phyloP scores from a whole-genome alignment of 2,329 filamentous ascomycete species.

The Endoconidiophora polonica region DNA sequence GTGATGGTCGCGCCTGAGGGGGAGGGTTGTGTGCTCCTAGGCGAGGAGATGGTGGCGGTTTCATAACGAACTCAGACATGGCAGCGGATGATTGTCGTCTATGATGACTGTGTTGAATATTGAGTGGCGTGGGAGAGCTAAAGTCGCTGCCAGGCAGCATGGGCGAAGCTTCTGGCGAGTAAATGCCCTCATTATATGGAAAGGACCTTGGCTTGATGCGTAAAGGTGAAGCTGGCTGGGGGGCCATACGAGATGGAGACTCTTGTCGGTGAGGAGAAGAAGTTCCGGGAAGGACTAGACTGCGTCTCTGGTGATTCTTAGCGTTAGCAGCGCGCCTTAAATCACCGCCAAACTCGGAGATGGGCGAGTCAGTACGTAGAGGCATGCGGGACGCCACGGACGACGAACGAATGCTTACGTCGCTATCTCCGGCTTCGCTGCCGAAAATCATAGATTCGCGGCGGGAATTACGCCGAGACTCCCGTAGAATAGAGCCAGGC shows the following conservation, averaged over 20 bases:
- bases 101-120: slow-evolving; percentile 41
- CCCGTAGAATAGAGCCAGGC: slow-evolving; percentile 18
- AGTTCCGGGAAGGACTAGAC: slow-evolving; percentile 63
- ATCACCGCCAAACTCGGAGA: slow-evolving; percentile 59
- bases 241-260: slow-evolving; percentile 55
- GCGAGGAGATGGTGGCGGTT: slow-evolving; percentile 67
- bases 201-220: slow-evolving; percentile 66
- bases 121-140: slow-evolving; percentile 50
- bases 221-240: slow-evolving; percentile 64
- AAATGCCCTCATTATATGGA: slow-evolving; percentile 45
- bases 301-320: slow-evolving; percentile 70
- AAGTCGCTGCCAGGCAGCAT: slow-evolving; percentile 72
- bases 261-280: slow-evolving; percentile 72
- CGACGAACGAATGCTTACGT: slow-evolving; percentile 70
- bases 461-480: slow-evolving; percentile 42
- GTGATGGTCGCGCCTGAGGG: slow-evolving; percentile 71
- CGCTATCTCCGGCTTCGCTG: slow-evolving; percentile 71
- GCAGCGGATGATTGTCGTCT: slow-evolving; percentile 83
- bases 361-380: slow-evolving; percentile 71
- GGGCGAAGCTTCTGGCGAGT: slow-evolving; percentile 79
- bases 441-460: slow-evolving; percentile 54
- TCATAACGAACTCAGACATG: slow-evolving; percentile 50
- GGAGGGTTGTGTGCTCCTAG: slow-evolving; percentile 60
- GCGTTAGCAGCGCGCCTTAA: slow-evolving; percentile 62
- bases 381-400: slow-evolving; percentile 53